Evolutionary conservation across 805 yeast genomes (phyloP).

Genomic region (Lipomyces orientalis): DNA sequence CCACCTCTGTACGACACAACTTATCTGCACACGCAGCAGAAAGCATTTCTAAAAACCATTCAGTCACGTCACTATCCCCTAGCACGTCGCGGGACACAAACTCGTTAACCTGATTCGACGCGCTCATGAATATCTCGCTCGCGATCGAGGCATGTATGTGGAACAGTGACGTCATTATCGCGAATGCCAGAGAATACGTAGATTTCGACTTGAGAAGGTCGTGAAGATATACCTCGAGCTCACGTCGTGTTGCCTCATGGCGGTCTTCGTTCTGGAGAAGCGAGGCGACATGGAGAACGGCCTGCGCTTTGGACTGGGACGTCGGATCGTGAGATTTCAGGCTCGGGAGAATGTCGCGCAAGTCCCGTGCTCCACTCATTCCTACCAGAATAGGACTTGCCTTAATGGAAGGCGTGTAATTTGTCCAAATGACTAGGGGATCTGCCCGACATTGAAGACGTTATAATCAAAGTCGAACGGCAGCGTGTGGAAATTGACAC

Average conservation of each 20-base stretch:
- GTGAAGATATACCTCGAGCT: slow-evolving; percentile 10
- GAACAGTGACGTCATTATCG: slow-evolving; percentile 40
- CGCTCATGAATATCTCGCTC: slow-evolving; percentile 39
- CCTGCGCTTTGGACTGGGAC: slow-evolving; percentile 24
- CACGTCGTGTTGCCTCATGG: slow-evolving; percentile 8
- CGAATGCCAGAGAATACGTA: slow-evolving; percentile 40
- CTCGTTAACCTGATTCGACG: slow-evolving; percentile 28
- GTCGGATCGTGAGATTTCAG: slow-evolving; percentile 12
- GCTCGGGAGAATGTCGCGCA: slow-evolving; percentile 14
- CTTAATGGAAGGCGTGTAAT: neutral
- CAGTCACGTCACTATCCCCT: slow-evolving; percentile 37
- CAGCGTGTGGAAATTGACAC: no score
- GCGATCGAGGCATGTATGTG: slow-evolving; percentile 42
- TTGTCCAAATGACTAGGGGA: neutral
- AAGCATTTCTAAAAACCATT: slow-evolving; percentile 43
- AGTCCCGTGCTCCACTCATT: neutral
- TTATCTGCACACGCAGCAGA: slow-evolving; percentile 46
- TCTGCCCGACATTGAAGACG: neutral
- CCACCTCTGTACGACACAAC: slow-evolving; percentile 42
- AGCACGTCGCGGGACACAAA: slow-evolving; percentile 26
- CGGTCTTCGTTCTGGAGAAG: slow-evolving; percentile 17
- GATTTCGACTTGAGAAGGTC: slow-evolving; percentile 19
- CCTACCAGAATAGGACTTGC: neutral
- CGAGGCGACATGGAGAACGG: slow-evolving; percentile 27
- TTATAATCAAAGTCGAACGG: neutral